These are phyloP conservation scores for Tuber magnatum DNA, from an alignment of 495 filamentous ascomycete genomes.

Conservation along the genomic window DNA sequence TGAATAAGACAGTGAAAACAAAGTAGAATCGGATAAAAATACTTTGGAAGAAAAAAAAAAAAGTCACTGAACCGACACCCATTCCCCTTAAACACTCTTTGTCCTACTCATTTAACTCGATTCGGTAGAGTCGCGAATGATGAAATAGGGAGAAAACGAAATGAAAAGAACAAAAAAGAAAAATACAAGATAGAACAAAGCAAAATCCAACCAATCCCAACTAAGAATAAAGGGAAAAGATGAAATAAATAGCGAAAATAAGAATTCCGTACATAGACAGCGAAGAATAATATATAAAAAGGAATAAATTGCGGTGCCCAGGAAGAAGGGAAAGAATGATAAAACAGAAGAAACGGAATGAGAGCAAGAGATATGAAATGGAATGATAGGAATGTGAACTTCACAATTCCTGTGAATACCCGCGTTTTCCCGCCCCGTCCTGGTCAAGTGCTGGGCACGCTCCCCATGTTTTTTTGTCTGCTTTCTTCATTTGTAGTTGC, in stretches of 20 bases:
- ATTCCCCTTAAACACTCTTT: background rate
- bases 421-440: constrained; percentile 14
- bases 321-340: constrained; percentile 7
- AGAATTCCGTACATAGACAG: background rate
- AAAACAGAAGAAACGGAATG: constrained; percentile 18
- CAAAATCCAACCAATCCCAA: constrained; percentile 4
- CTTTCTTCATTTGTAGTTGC: background rate
- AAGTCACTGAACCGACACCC: background rate
- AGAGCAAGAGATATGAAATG: constrained; percentile 16
- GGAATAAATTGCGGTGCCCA: background rate
- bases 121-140: background rate
- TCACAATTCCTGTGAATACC: constrained; percentile 32
- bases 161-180: background rate
- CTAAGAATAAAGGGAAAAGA: background rate
- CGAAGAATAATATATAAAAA: background rate
- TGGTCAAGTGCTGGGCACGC: constrained; percentile 1
- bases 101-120: background rate
- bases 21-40: background rate
- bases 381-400: constrained; percentile 25
- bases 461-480: background rate
- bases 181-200: background rate
- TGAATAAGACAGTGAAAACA: background rate
- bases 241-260: background rate
- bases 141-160: background rate
- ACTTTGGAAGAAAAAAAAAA: background rate